Percentiles rank a stretch among this genome's conserved stretches.
These are phyloP conservation scores for Nymphaea thermarum DNA, from an alignment of 164 flowering plant species.

Conservation along the genomic window DNA sequence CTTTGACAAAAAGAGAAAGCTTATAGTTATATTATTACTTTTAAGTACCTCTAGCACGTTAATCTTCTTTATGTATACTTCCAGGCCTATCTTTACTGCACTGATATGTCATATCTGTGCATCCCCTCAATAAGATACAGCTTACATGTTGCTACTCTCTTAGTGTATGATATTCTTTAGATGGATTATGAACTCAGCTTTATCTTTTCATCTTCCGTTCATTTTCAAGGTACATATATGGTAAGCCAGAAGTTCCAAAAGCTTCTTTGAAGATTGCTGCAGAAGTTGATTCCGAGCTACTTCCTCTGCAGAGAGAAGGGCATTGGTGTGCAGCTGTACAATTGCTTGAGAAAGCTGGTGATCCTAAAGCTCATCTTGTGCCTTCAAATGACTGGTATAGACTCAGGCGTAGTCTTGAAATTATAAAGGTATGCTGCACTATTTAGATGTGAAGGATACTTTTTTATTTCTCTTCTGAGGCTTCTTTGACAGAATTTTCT, in stretches of 20 bases:
- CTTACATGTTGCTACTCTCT: too few species aligned
- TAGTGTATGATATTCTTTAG: too few species aligned
- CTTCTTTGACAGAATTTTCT: neutral
- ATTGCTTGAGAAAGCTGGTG: conserved; percentile 75
- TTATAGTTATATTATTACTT: too few species aligned
- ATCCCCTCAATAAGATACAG: too few species aligned
- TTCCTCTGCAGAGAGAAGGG: conserved; percentile 34
- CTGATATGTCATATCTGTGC: too few species aligned
- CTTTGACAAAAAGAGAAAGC: too few species aligned
- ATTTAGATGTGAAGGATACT: neutral
- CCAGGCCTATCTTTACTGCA: too few species aligned
- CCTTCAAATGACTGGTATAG: conserved; percentile 90
- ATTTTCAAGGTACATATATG: conserved; percentile 68
- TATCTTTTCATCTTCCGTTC: too few species aligned
- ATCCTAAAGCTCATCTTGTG: conserved; percentile 43
- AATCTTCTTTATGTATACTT: too few species aligned
- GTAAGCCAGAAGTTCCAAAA: conserved; percentile 95
- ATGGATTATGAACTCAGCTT: too few species aligned
- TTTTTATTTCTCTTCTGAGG: neutral
- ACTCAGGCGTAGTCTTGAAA: conserved; percentile 80
- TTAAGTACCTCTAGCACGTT: too few species aligned
- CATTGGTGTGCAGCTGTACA: conserved; percentile 91
- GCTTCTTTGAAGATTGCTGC: conserved; percentile 64
- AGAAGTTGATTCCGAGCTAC: conserved; percentile 52
- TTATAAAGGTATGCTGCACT: conserved; percentile 45